These are phyloP conservation scores for Eremothecium cymbalariae DNA, from an alignment of 1,139 yeast species.

Conservation along the genomic window DNA sequence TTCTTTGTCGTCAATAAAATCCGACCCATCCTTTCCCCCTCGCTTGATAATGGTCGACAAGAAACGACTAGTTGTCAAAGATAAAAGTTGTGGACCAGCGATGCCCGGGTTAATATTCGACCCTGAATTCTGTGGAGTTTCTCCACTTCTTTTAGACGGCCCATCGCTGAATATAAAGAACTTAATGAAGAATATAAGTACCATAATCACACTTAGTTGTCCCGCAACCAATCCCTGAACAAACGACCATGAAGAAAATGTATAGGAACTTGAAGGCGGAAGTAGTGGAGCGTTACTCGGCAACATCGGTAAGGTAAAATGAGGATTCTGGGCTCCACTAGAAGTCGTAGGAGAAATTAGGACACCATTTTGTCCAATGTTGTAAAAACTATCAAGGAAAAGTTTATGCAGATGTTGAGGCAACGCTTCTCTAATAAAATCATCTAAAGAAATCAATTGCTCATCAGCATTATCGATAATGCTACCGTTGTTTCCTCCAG, in stretches of 20 bases:
- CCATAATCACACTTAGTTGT: slow-evolving; percentile 70
- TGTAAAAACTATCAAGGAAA: slow-evolving; percentile 18
- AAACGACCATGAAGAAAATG: slow-evolving; percentile 48
- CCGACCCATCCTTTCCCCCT: slow-evolving; percentile 26
- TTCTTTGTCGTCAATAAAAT: slow-evolving; percentile 24
- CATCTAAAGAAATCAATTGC: slow-evolving; percentile 31
- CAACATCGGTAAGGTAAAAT: slow-evolving; percentile 3
- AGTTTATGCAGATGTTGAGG: slow-evolving; percentile 32
- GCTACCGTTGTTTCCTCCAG: neutral
- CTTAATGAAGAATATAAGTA: slow-evolving; percentile 68
- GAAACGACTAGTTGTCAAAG: slow-evolving; percentile 25
- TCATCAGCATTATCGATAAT: slow-evolving; percentile 9
- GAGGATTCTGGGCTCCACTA: slow-evolving; percentile 1
- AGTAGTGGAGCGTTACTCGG: slow-evolving; percentile 4
- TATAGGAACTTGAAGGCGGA: slow-evolving; percentile 3
- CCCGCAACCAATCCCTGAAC: slow-evolving; percentile 76
- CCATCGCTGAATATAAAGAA: slow-evolving; percentile 82
- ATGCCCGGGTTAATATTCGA: slow-evolving; percentile 15
- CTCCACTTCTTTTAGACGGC: slow-evolving; percentile 17
- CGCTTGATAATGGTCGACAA: slow-evolving; percentile 26
- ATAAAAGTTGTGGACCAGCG: slow-evolving; percentile 21
- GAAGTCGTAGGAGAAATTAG: too few relatives aligned
- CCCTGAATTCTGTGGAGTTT: slow-evolving; percentile 27
- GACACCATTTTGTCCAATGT: too few relatives aligned
- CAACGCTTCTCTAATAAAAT: slow-evolving; percentile 30